phyloP scores from a whole-genome alignment of 371 early-diverging fungal genomes.

The Zancudomyces culisetae region DNA sequence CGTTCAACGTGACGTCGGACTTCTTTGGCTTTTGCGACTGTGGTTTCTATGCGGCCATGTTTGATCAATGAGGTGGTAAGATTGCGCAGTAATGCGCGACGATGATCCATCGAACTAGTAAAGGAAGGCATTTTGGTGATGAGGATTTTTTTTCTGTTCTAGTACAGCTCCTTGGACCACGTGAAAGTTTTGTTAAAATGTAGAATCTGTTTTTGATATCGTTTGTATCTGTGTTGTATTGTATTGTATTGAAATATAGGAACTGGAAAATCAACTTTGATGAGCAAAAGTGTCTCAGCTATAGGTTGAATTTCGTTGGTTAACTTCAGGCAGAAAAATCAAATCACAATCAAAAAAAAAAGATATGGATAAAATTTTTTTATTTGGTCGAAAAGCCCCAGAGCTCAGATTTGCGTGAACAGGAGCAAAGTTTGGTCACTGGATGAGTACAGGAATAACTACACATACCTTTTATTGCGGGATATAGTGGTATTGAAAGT shows the following conservation, averaged over 20 bases:
- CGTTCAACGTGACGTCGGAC: constrained; percentile 67
- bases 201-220: not conserved
- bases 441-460: too few relatives aligned
- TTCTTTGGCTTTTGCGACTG: constrained; percentile 84
- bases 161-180: not conserved
- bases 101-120: constrained; percentile 33
- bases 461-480: too few relatives aligned
- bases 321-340: too few relatives aligned
- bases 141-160: not conserved
- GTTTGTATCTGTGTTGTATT: not conserved
- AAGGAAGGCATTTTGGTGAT: constrained; percentile 3
- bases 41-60: constrained; percentile 83
- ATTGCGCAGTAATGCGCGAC: constrained; percentile 67
- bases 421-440: too few relatives aligned
- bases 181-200: not conserved
- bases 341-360: too few relatives aligned
- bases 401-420: too few relatives aligned
- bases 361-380: too few relatives aligned
- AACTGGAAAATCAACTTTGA: too few relatives aligned
- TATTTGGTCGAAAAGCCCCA: too few relatives aligned
- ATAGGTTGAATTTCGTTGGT: too few relatives aligned
- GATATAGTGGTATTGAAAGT: too few relatives aligned
- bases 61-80: constrained; percentile 69
- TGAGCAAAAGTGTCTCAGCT: too few relatives aligned
- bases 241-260: not conserved